Percentiles rank a stretch among this genome's conserved stretches.
Conservation (phyloP, 1,284 basidiomycete species). For the Tremellales sp. region DNA sequence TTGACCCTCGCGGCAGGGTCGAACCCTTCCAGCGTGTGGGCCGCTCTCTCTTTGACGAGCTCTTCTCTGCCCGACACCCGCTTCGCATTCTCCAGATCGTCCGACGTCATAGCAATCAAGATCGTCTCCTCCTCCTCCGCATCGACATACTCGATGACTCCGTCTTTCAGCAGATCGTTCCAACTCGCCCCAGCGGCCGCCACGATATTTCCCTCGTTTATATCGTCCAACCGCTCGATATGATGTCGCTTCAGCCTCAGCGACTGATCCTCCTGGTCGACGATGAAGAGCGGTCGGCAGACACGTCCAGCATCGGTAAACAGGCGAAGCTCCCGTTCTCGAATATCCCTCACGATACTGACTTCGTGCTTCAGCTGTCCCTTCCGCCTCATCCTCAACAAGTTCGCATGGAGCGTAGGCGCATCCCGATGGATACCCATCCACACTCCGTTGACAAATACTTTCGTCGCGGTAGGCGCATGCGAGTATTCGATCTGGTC, state of each 20-base stretch:
- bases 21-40: slow-evolving; percentile 55
- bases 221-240: slow-evolving; percentile 54
- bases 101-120: slow-evolving; percentile 98
- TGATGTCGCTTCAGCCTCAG: slow-evolving; percentile 82
- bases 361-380: slow-evolving; percentile 96
- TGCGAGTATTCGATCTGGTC: slow-evolving; percentile 85
- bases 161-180: slow-evolving; percentile 78
- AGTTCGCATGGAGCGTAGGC: slow-evolving; percentile 83
- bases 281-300: slow-evolving; percentile 94
- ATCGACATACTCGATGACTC: slow-evolving; percentile 91
- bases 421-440: slow-evolving; percentile 98
- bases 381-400: slow-evolving; percentile 86
- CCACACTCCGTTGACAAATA: slow-evolving; percentile 99
- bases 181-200: slow-evolving; percentile 63
- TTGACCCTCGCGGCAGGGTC: slow-evolving; percentile 87
- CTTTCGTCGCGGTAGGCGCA: slow-evolving; percentile 84
- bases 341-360: slow-evolving; percentile 93
- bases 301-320: slow-evolving; percentile 97
- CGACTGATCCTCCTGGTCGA: slow-evolving; percentile 72
- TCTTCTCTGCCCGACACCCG: slow-evolving; percentile 28
- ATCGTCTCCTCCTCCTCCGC: slow-evolving; percentile 99
- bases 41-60: slow-evolving; percentile 50
- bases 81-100: slow-evolving; percentile 80
- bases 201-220: slow-evolving; percentile 56
- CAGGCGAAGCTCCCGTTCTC: slow-evolving; percentile 88